phyloP scores from a whole-genome alignment of 768 basidiomycete genomes.

The Collybia sordida region DNA sequence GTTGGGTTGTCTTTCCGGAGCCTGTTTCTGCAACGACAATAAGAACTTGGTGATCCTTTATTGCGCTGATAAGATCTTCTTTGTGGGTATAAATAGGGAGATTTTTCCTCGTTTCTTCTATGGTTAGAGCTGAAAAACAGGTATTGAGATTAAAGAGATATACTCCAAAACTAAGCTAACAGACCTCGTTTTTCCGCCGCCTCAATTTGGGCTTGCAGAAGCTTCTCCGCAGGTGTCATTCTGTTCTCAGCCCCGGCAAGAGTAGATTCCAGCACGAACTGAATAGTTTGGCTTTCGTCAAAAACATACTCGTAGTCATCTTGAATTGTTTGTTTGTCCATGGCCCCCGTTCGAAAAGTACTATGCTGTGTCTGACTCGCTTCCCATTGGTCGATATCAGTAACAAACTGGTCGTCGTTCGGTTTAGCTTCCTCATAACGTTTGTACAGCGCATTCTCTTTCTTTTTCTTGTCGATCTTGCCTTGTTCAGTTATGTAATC shows the following conservation, averaged over 20 bases:
- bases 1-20: constrained; percentile 97
- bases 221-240: constrained; percentile 82
- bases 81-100: constrained; percentile 91
- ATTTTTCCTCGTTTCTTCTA: constrained; percentile 92
- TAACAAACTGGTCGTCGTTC: constrained; percentile 92
- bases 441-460: constrained; percentile 87
- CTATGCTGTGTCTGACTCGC: constrained; percentile 86
- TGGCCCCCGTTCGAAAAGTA: constrained; percentile 85
- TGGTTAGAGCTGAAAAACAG: constrained; percentile 62
- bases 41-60: constrained; percentile 89
- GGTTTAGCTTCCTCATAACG: constrained; percentile 94
- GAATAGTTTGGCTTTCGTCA: constrained; percentile 95
- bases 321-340: constrained; percentile 82
- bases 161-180: constrained; percentile 19
- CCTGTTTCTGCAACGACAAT: constrained; percentile 99
- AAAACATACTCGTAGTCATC: constrained; percentile 98
- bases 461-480: constrained; percentile 96
- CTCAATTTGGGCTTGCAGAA: constrained; percentile 85
- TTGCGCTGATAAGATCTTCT: constrained; percentile 84
- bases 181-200: constrained; percentile 88
- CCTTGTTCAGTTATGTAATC: constrained; percentile 99
- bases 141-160: not conserved
- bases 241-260: constrained; percentile 53
- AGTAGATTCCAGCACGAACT: constrained; percentile 86
- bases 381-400: constrained; percentile 98